Evolutionary conservation across 2,329 filamentous ascomycete genomes (phyloP).

Genomic region (Ilyonectria destructans): DNA sequence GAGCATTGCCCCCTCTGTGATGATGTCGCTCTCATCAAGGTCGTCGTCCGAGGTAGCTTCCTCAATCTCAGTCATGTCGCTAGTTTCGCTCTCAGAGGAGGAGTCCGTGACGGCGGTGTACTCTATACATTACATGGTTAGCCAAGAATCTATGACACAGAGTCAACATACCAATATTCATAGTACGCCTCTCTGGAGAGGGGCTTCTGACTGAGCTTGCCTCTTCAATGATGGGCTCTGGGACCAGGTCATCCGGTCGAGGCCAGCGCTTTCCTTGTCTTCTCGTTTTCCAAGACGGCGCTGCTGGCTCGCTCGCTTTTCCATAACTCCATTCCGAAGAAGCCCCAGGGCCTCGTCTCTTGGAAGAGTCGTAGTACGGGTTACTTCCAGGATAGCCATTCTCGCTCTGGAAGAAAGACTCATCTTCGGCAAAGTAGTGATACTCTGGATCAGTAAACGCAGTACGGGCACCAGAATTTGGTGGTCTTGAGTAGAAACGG

Average conservation of each 20-base stretch:
- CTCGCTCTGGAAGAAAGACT: slow-evolving; percentile 26
- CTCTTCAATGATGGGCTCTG: slow-evolving; percentile 56
- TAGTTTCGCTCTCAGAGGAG: slow-evolving; percentile 33
- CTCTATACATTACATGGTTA: slow-evolving; percentile 40
- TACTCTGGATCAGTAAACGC: slow-evolving; percentile 37
- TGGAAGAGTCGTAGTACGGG: slow-evolving; percentile 55
- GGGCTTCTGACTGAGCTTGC: slow-evolving; percentile 45
- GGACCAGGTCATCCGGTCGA: slow-evolving; percentile 40
- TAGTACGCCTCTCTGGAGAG: slow-evolving; percentile 44
- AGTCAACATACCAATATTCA: slow-evolving; percentile 50
- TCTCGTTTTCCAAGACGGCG: neutral
- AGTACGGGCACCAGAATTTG: slow-evolving; percentile 11
- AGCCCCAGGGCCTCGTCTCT: slow-evolving; percentile 34
- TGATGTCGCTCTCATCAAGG: slow-evolving; percentile 17
- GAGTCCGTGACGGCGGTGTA: slow-evolving; percentile 38
- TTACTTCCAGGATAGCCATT: slow-evolving; percentile 44
- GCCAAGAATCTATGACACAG: neutral
- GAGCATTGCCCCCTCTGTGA: slow-evolving; percentile 7
- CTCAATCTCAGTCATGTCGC: slow-evolving; percentile 26
- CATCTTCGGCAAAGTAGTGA: slow-evolving; percentile 26
- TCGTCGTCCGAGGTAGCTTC: slow-evolving; percentile 35
- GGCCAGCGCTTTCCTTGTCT: slow-evolving; percentile 7
- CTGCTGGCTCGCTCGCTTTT: neutral
- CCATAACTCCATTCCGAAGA: slow-evolving; percentile 17
- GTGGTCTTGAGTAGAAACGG: slow-evolving; percentile 22